Conservation (phyloP, 2,329 filamentous ascomycete species). For the Colletotrichum horii region DNA sequence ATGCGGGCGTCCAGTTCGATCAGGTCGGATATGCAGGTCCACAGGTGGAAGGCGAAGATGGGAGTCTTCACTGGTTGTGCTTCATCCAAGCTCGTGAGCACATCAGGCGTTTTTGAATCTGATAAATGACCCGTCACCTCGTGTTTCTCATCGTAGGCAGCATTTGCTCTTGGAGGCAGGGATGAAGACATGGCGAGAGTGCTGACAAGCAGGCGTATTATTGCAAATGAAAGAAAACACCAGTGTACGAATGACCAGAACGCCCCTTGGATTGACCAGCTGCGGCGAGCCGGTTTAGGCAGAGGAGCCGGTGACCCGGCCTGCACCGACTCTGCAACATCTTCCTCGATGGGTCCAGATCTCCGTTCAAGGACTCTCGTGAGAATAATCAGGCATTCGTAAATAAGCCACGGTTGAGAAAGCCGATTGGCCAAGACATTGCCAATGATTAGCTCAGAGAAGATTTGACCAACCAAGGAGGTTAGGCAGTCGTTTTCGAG, state of each 20-base stretch:
- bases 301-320: neutral
- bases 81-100: conserved; percentile 13
- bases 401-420: conserved; percentile 88
- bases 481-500: conserved; percentile 86
- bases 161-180: conserved; percentile 56
- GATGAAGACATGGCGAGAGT: conserved; percentile 72
- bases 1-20: conserved; percentile 79
- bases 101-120: conserved; percentile 26
- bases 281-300: conserved; percentile 13
- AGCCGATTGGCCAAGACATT: conserved; percentile 80
- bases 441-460: conserved; percentile 88
- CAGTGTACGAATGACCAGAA: conserved; percentile 65
- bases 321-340: conserved; percentile 4
- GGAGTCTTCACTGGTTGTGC: conserved; percentile 54
- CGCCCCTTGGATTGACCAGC: conserved; percentile 49
- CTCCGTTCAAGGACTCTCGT: conserved; percentile 46
- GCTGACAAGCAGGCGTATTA: conserved; percentile 68
- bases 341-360: conserved; percentile 12
- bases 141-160: neutral
- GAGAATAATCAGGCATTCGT: conserved; percentile 80
- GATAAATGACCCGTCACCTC: conserved; percentile 26
- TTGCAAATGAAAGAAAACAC: conserved; percentile 60
- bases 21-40: conserved; percentile 74
- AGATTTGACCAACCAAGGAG: conserved; percentile 82
- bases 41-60: conserved; percentile 78